phyloP scores from a whole-genome alignment of 176 grass and related monocot genomes.

The Paspalum vaginatum region DNA sequence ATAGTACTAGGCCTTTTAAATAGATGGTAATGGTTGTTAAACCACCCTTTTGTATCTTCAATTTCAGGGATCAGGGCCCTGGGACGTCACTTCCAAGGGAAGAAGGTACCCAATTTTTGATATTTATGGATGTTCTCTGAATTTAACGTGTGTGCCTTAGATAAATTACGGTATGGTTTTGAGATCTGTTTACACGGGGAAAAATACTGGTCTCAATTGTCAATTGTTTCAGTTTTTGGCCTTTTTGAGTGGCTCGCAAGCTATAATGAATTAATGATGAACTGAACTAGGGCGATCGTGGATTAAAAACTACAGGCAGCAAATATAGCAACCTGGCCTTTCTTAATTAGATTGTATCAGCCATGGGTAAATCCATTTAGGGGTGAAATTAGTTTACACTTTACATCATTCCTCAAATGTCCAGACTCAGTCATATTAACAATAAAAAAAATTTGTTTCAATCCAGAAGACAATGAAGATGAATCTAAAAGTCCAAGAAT shows the following conservation, averaged over 20 bases:
- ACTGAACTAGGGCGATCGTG: background rate
- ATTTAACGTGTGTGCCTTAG: background rate
- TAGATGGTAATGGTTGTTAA: background rate
- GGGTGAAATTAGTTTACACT: background rate
- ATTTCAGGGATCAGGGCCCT: slow-evolving; percentile 60
- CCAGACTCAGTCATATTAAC: background rate
- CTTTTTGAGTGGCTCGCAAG: background rate
- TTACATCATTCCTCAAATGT: background rate
- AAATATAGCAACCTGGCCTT: background rate
- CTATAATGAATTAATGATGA: background rate
- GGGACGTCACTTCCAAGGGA: slow-evolving; percentile 73
- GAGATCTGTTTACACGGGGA: background rate
- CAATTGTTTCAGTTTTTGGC: background rate
- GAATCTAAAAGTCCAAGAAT: slow-evolving; percentile 60
- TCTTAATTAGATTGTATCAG: background rate
- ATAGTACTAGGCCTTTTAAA: background rate
- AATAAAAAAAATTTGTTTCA: slow-evolving; percentile 30
- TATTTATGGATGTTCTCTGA: slow-evolving; percentile 6
- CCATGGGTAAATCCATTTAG: background rate
- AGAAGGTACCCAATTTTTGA: slow-evolving; percentile 58
- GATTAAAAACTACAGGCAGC: background rate
- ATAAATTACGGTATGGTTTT: background rate
- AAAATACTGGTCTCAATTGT: background rate
- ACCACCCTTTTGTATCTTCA: slow-evolving; percentile 1
- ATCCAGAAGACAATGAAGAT: slow-evolving; percentile 51